A percentile compares a stretch with the other conserved stretches of the same genome.
phyloP scores from a whole-genome alignment of 2,329 filamentous ascomycete genomes.

The Aspergillus pseudoterreus region DNA sequence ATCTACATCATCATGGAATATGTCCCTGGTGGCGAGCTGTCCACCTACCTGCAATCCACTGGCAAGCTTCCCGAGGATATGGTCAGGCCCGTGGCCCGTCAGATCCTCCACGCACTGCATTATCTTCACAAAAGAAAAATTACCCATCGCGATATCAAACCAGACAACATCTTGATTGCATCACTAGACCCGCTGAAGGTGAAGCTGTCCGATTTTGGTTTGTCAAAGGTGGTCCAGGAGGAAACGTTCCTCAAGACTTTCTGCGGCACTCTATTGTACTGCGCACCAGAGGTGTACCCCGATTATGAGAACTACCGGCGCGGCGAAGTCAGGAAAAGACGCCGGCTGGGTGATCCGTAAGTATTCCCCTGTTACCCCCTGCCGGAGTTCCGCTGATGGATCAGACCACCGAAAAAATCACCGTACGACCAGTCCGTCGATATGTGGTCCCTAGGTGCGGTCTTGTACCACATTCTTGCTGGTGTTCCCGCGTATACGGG shows the following conservation, averaged over 20 bases:
- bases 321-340: slow-evolving; percentile 59
- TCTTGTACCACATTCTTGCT: slow-evolving; percentile 83
- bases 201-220: slow-evolving; percentile 92
- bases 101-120: slow-evolving; percentile 71
- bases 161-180: slow-evolving; percentile 90
- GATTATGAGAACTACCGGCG: slow-evolving; percentile 67
- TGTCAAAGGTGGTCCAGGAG: slow-evolving; percentile 90
- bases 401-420: slow-evolving; percentile 47
- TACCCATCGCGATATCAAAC: slow-evolving; percentile 97
- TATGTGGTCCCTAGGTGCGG: slow-evolving; percentile 92
- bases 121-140: slow-evolving; percentile 87
- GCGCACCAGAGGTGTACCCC: slow-evolving; percentile 92
- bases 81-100: slow-evolving; percentile 65
- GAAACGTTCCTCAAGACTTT: slow-evolving; percentile 95
- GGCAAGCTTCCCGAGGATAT: slow-evolving; percentile 63
- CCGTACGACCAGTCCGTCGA: slow-evolving; percentile 91
- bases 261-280: slow-evolving; percentile 92
- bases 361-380: slow-evolving; percentile 14
- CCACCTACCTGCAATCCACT: slow-evolving; percentile 62
- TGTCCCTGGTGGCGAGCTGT: slow-evolving; percentile 77
- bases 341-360: slow-evolving; percentile 50
- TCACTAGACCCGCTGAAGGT: slow-evolving; percentile 70
- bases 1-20: slow-evolving; percentile 98
- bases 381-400: slow-evolving; percentile 15
- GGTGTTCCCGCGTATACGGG: slow-evolving; percentile 77